A percentile compares a stretch with the other conserved stretches of the same genome.
Conservation (phyloP, 176 grass and related monocot genomes). For the Juncus inflexus region DNA sequence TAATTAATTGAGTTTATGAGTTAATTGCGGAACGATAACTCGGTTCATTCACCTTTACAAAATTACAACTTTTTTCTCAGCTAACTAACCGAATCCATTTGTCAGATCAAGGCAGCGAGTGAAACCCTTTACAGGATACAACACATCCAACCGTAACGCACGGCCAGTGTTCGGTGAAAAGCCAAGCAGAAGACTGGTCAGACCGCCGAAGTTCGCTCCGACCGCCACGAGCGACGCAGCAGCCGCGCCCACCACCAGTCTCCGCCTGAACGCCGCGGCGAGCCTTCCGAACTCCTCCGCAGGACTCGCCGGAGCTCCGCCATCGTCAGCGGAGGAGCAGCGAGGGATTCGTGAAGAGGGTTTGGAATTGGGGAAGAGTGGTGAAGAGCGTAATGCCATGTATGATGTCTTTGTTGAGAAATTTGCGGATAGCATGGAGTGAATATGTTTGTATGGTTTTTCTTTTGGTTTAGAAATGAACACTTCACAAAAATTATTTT, state of each 20-base stretch:
- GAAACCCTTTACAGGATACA: conserved; percentile 84
- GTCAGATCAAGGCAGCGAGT: conserved; percentile 73
- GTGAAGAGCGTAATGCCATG: too few species aligned
- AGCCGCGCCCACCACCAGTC: conserved; percentile 47
- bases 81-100: conserved; percentile 55
- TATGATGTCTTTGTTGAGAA: too few species aligned
- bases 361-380: too few species aligned
- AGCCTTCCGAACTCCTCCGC: conserved; percentile 65
- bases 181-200: conserved; percentile 87
- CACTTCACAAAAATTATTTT: too few species aligned
- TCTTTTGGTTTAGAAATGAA: too few species aligned
- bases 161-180: conserved; percentile 67
- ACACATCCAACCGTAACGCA: conserved; percentile 66
- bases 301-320: conserved; percentile 13
- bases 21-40: too few species aligned
- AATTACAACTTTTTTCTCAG: too few species aligned
- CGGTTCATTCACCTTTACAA: too few species aligned
- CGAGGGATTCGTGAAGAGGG: too few species aligned
- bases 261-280: conserved; percentile 64
- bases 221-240: conserved; percentile 56
- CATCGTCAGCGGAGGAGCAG: conserved; percentile 4
- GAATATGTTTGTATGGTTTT: too few species aligned
- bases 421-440: too few species aligned
- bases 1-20: too few species aligned
- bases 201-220: conserved; percentile 75